Conservation (phyloP, 441 rosid genomes). For the Omphalea diandra region DNA sequence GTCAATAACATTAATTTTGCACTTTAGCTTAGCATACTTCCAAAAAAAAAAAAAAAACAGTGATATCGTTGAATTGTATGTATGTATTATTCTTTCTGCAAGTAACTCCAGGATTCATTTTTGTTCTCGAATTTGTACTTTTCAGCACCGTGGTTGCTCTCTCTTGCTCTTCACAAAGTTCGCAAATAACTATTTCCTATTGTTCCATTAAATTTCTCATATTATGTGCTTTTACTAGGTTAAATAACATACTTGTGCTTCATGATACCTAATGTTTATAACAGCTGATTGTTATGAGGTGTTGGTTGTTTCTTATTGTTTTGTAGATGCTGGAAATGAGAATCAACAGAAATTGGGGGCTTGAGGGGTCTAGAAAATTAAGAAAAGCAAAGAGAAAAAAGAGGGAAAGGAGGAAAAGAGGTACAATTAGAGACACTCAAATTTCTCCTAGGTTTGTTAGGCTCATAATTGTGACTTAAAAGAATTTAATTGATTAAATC, state of each 20-base stretch:
- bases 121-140: not conserved
- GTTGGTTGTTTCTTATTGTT: no score
- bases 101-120: not conserved
- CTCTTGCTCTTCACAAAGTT: not conserved
- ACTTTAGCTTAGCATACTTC: not conserved
- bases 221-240: not conserved
- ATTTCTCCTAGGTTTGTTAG: not conserved
- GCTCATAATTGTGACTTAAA: not conserved
- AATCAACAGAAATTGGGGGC: not conserved
- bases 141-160: not conserved
- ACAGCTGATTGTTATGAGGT: not conserved
- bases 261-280: not conserved
- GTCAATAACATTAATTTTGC: not conserved
- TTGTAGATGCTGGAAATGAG: not conserved
- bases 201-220: not conserved
- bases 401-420: not conserved
- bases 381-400: not conserved
- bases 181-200: not conserved
- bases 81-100: slow-evolving; percentile 14
- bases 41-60: not conserved
- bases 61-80: slow-evolving; percentile 6
- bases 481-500: not conserved
- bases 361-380: not conserved
- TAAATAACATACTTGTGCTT: not conserved
- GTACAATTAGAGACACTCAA: not conserved